These are phyloP conservation scores for Pelargonium cotyledonis DNA, from an alignment of 441 rosid species.

Conservation along the genomic window DNA sequence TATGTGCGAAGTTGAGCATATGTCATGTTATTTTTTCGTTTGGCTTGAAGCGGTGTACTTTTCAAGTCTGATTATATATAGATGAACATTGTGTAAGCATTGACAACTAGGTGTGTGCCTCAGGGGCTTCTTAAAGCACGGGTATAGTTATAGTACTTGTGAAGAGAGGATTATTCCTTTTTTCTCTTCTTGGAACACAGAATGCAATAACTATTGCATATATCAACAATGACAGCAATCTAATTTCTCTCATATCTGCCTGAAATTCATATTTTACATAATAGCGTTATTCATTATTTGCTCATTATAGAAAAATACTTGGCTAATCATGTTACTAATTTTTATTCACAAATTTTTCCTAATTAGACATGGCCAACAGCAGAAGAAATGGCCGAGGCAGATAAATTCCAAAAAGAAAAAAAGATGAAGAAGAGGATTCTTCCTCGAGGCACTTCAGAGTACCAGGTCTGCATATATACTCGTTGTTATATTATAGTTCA, in stretches of 20 bases:
- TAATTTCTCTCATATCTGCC: neutral
- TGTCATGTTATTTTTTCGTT: too few species aligned
- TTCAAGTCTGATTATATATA: neutral
- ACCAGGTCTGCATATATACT: conserved; percentile 52
- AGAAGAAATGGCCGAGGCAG: conserved; percentile 91
- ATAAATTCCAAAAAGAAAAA: conserved; percentile 46
- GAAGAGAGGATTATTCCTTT: neutral
- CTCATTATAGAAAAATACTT: neutral
- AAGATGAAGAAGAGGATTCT: conserved; percentile 50
- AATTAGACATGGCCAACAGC: conserved; percentile 94
- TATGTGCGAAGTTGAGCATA: neutral
- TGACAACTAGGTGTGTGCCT: too few species aligned
- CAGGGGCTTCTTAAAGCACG: too few species aligned
- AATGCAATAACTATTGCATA: neutral
- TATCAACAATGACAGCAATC: neutral
- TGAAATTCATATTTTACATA: neutral
- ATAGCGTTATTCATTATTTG: neutral
- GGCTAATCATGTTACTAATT: neutral
- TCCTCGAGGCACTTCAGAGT: conserved; percentile 91
- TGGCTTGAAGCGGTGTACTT: neutral
- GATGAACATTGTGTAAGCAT: neutral
- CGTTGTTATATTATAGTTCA: neutral
- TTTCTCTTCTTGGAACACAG: neutral
- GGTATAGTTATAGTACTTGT: neutral
- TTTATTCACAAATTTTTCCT: neutral